These are phyloP conservation scores for Apiospora kogelbergensis DNA, from an alignment of 2,329 filamentous ascomycete species.

Conservation along the genomic window DNA sequence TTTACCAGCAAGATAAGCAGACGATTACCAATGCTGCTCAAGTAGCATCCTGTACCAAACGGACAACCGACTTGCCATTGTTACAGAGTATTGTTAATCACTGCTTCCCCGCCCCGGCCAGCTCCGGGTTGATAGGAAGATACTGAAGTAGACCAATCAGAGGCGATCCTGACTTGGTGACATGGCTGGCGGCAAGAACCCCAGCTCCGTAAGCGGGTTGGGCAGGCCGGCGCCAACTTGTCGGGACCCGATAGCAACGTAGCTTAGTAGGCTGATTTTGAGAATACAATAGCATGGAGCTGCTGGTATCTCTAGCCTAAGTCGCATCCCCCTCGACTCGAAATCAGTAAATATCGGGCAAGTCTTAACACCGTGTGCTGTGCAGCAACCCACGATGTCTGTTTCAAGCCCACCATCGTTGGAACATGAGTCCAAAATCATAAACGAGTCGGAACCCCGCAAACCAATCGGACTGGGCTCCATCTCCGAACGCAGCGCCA, in stretches of 20 bases:
- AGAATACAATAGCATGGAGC: not conserved
- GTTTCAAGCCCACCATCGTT: not conserved
- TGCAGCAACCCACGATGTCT: not conserved
- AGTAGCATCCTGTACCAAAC: no score
- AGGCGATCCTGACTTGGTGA: no score
- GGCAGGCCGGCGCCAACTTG: not conserved
- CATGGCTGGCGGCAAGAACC: not conserved
- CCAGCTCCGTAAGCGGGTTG: not conserved
- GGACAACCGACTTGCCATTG: no score
- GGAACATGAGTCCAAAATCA: constrained; percentile 3
- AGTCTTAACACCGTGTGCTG: no score
- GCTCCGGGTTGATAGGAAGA: constrained; percentile 5
- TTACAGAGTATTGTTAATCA: not conserved
- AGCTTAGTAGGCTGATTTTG: not conserved
- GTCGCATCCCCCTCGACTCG: not conserved
- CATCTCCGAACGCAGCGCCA: not conserved
- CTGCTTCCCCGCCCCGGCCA: not conserved
- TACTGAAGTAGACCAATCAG: not conserved
- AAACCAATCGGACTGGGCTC: not conserved
- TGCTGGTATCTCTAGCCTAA: not conserved
- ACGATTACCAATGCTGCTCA: no score
- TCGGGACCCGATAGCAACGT: not conserved
- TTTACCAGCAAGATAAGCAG: no score
- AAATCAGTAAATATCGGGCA: not conserved
- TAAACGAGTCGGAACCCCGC: not conserved